These are phyloP conservation scores for Microdochium paspali DNA, from an alignment of 2,329 filamentous ascomycete genomes.

Conservation along the genomic window DNA sequence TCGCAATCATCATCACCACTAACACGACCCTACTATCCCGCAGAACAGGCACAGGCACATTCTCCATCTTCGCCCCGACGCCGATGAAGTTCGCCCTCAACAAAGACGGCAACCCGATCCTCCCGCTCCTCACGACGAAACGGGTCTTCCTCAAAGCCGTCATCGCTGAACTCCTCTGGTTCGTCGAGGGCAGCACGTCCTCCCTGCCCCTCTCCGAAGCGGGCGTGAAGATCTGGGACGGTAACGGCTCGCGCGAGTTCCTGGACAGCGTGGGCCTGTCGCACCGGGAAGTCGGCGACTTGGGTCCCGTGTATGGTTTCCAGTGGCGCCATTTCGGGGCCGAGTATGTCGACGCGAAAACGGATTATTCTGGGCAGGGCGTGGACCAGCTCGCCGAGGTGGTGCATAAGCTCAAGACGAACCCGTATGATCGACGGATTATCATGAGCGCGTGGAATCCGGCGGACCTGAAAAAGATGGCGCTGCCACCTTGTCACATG, in stretches of 20 bases:
- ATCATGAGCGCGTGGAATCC: slow-evolving; percentile 95
- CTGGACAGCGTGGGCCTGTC: slow-evolving; percentile 77
- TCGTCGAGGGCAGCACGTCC: slow-evolving; percentile 76
- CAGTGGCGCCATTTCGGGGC: slow-evolving; percentile 99
- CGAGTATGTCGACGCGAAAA: slow-evolving; percentile 67
- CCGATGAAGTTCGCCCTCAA: slow-evolving; percentile 83
- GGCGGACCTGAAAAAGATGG: slow-evolving; percentile 76
- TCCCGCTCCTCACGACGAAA: slow-evolving; percentile 94
- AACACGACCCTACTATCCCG: slow-evolving; percentile 1
- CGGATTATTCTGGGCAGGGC: slow-evolving; percentile 80
- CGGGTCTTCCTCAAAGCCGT: slow-evolving; percentile 90
- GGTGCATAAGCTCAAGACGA: slow-evolving; percentile 74
- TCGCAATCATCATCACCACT: background rate
- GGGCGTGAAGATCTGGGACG: slow-evolving; percentile 96
- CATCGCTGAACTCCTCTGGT: slow-evolving; percentile 91
- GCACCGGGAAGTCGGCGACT: slow-evolving; percentile 76
- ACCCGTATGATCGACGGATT: slow-evolving; percentile 82
- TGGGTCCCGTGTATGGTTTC: slow-evolving; percentile 95
- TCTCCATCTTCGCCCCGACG: slow-evolving; percentile 77
- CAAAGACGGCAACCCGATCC: slow-evolving; percentile 48
- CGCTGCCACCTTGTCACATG: slow-evolving; percentile 91
- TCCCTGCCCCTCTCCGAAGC: slow-evolving; percentile 65
- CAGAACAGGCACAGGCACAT: slow-evolving; percentile 88
- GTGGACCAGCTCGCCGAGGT: slow-evolving; percentile 90
- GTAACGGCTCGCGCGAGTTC: slow-evolving; percentile 84